Base-by-base conservation (phyloP, 495 filamentous ascomycete species). In the Tetracladium marchalianum region DNA sequence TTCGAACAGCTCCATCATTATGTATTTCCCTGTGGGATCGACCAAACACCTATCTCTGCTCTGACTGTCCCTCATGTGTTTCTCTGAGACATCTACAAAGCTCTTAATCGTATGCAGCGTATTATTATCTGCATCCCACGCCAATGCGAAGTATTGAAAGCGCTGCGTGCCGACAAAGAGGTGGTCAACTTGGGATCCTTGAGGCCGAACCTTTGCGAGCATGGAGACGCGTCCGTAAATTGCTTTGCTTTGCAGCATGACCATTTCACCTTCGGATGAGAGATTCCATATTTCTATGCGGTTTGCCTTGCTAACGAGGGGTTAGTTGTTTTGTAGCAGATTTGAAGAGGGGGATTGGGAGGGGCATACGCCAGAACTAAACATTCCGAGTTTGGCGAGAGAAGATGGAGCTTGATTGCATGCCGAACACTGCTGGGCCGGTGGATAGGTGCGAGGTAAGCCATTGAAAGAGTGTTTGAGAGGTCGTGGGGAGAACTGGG, bases 391-490 rank as follows among this genome's bases (percentile, higher is more conserved):
- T 85, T 78, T 3, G 77, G 61, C 46, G 72, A 70, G 15, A 94
- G 67, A 49, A 98, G 78, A 47, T 80, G 76, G 38, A 89, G 69
- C 56, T 82, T 88, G 47, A 97, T 61, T 10, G 89, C 89, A 74
- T 94, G 82, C 34, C 87, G 80, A 46, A 96, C 80, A 62, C 86
- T 93, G 60, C 82, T 95, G 19, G 92, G 84, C 53, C 83, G 71
- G 64, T 97, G 92, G 45, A 99, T 94, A 4, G 92, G 90, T 50
- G 87, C 88, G 49, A 99, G 68, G 57, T 96, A 99, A 39, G 93
- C 84, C 92, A 99, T 99, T 46, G 44, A 38, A 46, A 11, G 13
- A 35, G 16, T n/a, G 16, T 12, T 18, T 35, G 35, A 24, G 27
- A 22, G 7, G 15, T 16, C 11, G 43, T 32, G 27, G 19, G 17